Evolutionary conservation across 2,329 filamentous ascomycete genomes (phyloP), one percentile per base, ranked within the genome.

Genomic region (Ascochyta pisi): DNA sequence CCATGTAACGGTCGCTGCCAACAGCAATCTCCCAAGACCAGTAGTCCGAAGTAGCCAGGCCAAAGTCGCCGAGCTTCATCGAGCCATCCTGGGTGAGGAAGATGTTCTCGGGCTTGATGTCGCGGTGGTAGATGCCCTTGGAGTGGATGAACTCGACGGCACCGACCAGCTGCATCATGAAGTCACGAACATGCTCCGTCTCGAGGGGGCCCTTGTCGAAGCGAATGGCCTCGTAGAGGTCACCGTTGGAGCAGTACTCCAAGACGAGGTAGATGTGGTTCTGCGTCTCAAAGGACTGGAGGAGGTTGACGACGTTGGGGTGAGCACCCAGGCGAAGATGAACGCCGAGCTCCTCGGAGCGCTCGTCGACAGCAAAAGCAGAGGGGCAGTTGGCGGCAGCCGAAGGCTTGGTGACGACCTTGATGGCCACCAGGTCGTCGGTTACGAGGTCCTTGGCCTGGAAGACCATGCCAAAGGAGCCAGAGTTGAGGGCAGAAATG

Each of bases 31-130:
- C 95, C 68, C 90, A 90, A 23, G 91, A 96, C 92, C 92, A 96
- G 66, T 87, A 83, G 59, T 96, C 92, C 6, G 87, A 90, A 10
- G 94, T 97, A 47, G 93, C 93, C 61, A 99, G 83, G 50, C 95
- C 95, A 74, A 98, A 96, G 77, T 99, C 95, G 70, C 95, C 95
- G 33, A 99, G 87, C 81, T 99, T 99, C 90, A 98, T 90, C 35
- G 89, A 84, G 50, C 94, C 94, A 65, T 89, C 86, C 58, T 93
- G 86, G 56, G 88, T 90, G 62, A 99, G 83, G 76, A 99, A 98
- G 77, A 99, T 96, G 82, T 99, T 99, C 83, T 99, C 95, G 0
- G 95, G 95, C 81, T 99, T 99, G 85, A 99, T 97, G 77, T 99
- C 95, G 59, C 95, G 91, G 74, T 99, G 95, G 76, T 92, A 97